Evolutionary conservation across 2,329 filamentous ascomycete genomes (phyloP), one percentile per base, ranked within the genome.

Genomic region (Helotiales sp.): DNA sequence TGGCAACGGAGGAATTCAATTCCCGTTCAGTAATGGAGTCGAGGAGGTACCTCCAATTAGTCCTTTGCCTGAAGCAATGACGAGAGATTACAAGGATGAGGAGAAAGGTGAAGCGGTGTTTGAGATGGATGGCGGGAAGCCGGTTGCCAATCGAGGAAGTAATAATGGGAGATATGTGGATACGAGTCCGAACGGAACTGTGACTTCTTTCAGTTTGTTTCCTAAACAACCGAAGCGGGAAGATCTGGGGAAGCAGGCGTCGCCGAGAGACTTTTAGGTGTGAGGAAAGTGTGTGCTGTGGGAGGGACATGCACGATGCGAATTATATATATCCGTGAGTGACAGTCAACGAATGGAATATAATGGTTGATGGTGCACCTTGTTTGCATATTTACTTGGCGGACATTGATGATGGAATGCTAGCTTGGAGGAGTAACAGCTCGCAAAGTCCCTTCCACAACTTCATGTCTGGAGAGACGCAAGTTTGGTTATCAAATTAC

Each of bases 211-310:
- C 40, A 53, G 42, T 27, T 46, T 49, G 8, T 57, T 55, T 24
- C 53, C 53, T 1, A 42, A 19, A 24, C 46, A 44, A 3, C 24
- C n/a, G 13, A 42, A 31, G 27, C 36, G 46, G n/a, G 46, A 50
- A 5, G 29, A 29, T 22, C 4, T 15, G 15, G 38, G 34, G 9
- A 40, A 50, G 34, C 10, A n/a, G 19, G 24, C 31, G 33, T 13
- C 7, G n/a, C 49, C 25, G 19, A 63, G 53, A 42, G 46, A 55
- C 19, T 55, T 55, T 24, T 55, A 50, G 27, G 34, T 17, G 17
- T 15, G n/a, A 12, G 8, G 9, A n/a, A 40, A 24, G n/a, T n/a
- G n/a, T n/a, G n/a, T n/a, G n/a, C n/a, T n/a, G n/a, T n/a, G n/a
- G n/a, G n/a, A n/a, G n/a, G n/a, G n/a, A n/a, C n/a, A n/a, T n/a